Evolutionary conservation across 2,329 filamentous ascomycete species (phyloP).

Genomic region (Colletotrichum sp.): DNA sequence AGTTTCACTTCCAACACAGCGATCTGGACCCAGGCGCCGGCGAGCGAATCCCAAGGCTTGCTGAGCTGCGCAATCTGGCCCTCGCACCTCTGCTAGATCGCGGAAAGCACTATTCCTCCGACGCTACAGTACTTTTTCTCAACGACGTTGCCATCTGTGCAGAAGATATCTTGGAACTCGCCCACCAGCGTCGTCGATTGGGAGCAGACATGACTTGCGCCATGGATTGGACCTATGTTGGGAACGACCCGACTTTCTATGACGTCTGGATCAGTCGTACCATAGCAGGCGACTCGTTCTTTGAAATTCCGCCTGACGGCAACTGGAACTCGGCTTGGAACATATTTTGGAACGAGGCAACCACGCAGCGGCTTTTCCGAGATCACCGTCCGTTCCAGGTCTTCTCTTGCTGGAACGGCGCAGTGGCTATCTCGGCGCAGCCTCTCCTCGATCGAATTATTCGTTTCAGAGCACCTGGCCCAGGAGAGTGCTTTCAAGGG

Average conservation of each 20-base stretch:
- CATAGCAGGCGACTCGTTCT: constrained; percentile 60
- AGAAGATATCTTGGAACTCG: constrained; percentile 55
- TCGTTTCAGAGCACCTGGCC: constrained; percentile 43
- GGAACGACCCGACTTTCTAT: constrained; percentile 54
- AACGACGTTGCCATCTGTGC: constrained; percentile 59
- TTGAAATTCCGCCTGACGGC: constrained; percentile 54
- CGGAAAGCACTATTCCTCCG: constrained; percentile 16
- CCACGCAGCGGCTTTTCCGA: constrained; percentile 35
- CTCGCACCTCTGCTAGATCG: constrained; percentile 48
- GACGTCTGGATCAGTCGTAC: constrained; percentile 59
- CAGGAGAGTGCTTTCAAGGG: constrained; percentile 56
- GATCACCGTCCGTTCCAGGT: constrained; percentile 59
- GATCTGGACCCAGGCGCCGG: constrained; percentile 46
- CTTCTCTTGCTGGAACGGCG: constrained; percentile 67
- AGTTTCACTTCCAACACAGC: constrained; percentile 48
- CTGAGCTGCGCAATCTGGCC: constrained; percentile 57
- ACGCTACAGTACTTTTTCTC: constrained; percentile 54
- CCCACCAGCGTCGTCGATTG: constrained; percentile 51
- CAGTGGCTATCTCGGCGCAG: constrained; percentile 49
- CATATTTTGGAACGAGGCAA: constrained; percentile 57
- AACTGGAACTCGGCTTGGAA: constrained; percentile 54
- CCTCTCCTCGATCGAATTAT: constrained; percentile 50
- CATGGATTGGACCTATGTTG: constrained; percentile 61
- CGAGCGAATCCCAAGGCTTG: constrained; percentile 52
- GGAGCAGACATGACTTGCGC: constrained; percentile 62